Conservation (phyloP, 805 yeast genomes). For the Candida schatavii region DNA sequence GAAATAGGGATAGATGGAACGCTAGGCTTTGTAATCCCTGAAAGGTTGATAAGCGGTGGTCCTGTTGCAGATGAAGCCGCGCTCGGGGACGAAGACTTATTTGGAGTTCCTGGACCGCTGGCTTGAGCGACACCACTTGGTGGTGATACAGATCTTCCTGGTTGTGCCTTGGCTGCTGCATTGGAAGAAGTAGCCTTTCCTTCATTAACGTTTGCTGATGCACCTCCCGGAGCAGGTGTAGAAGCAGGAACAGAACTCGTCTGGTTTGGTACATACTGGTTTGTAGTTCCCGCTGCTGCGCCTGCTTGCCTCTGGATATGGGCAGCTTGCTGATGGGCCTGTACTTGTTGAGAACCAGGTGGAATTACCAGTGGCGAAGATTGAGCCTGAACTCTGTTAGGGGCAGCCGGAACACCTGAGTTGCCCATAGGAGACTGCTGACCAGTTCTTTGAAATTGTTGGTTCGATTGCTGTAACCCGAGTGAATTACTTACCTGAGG, state of each 20-base stretch:
- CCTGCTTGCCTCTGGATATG: neutral
- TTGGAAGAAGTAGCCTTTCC: conserved; percentile 3
- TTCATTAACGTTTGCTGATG: neutral
- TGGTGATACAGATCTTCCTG: conserved; percentile 6
- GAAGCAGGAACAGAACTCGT: conserved; percentile 2
- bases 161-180: conserved; percentile 4
- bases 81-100: conserved; percentile 1
- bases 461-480: conserved; percentile 10
- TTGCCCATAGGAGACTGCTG: neutral
- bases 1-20: conserved; percentile 75
- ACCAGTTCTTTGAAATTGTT: conserved; percentile 6
- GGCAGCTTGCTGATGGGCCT: conserved; percentile 4
- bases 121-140: conserved; percentile 2
- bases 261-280: neutral
- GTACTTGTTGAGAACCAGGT: conserved; percentile 6
- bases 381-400: conserved; percentile 1
- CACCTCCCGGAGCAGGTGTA: neutral
- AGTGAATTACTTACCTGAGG: conserved; percentile 6
- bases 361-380: neutral
- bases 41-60: conserved; percentile 26
- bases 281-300: neutral
- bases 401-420: neutral
- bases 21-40: conserved; percentile 47
- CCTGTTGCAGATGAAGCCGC: neutral
- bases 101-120: conserved; percentile 2